Evolutionary conservation across 2,329 filamentous ascomycete genomes (phyloP).

Genomic region (Fusarium sp.): DNA sequence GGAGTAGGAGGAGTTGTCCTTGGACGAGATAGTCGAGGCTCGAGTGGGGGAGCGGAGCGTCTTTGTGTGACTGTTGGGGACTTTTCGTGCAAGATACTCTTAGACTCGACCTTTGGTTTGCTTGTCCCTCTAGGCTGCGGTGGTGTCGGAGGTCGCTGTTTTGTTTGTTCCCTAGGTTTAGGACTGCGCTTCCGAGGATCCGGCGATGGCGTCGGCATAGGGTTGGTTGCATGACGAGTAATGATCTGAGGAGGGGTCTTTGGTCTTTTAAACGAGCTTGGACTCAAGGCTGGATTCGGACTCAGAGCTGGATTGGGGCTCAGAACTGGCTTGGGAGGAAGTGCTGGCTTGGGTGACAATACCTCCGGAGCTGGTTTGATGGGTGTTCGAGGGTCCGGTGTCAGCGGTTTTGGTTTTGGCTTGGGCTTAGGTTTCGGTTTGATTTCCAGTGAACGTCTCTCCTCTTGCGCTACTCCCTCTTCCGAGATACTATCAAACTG

Average conservation of each 20-base stretch:
- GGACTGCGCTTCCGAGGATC: constrained; percentile 44
- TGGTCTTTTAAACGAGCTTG: constrained; percentile 45
- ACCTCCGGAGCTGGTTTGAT: constrained; percentile 39
- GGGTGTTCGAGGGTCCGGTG: constrained; percentile 31
- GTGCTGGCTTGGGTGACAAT: constrained; percentile 48
- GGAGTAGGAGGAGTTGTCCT: constrained; percentile 21
- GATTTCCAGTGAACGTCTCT: constrained; percentile 30
- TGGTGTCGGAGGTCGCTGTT: constrained; percentile 49
- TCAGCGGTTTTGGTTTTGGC: constrained; percentile 37
- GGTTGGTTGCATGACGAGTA: constrained; percentile 30
- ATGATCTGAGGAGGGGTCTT: constrained; percentile 43
- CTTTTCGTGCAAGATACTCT: constrained; percentile 9
- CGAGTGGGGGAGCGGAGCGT: constrained; percentile 11
- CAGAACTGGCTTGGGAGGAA: constrained; percentile 41
- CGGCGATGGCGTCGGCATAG: constrained; percentile 38
- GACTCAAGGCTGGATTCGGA: not conserved
- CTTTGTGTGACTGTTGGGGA: constrained; percentile 16
- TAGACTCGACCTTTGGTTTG: constrained; percentile 24
- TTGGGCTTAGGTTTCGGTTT: constrained; percentile 42
- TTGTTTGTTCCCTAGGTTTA: constrained; percentile 7
- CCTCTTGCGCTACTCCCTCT: not conserved
- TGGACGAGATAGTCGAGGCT: constrained; percentile 11
- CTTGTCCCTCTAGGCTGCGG: constrained; percentile 47
- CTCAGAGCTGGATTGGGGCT: not conserved
- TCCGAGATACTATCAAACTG: constrained; percentile 27